Evolutionary conservation across 2,329 filamentous ascomycete genomes (phyloP), one percentile per base, ranked within the genome.

Genomic region (Fusarium sp.): DNA sequence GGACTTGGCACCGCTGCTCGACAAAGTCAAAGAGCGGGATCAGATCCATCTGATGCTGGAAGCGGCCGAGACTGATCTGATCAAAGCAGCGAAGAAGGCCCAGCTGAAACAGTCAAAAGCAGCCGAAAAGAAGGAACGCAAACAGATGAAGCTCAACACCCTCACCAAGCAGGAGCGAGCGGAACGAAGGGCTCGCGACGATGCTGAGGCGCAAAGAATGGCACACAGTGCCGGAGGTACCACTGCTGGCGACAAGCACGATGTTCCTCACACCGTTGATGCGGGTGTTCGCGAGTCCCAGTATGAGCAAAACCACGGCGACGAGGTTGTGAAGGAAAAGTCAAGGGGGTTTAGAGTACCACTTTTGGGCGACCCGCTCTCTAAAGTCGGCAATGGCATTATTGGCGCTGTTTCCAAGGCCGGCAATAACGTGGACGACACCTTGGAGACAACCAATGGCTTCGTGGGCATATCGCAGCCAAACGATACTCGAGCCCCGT

Each of bases 21-120:
- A 93, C 59, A 98, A 98, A 73, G 90, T 98, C 41, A 84, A 91
- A 44, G 79, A 86, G 62, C 85, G 95, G 39, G 86, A 93, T 58
- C 78, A 83, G 9, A 79, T 97, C 13, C 92, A 94, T 42, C 74
- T 82, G 37, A 79, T 81, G 52, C 84, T 99, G 0, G 95, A 99
- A 71, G 77, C 77, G 9, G 94, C 94, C 1, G 90, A 98, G 75
- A 97, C 92, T 0, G 87, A 92, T 19, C 79, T 99, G 36, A 91
- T 99, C 66, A 88, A 88, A 55, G 82, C 82, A 41, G 93, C 91
- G 51, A 93, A 93, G 71, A 92, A 88, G 72, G 88, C 87, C 13
- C 88, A 97, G 66, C 77, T 89, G n/a, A 89, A 94, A 71, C 81
- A 87, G 69, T 73, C 82, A 51, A 81, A 82, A 47, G 84, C 85